phyloP scores from a whole-genome alignment of 768 basidiomycete genomes.

The Chalciporus sphaerocephalus region DNA sequence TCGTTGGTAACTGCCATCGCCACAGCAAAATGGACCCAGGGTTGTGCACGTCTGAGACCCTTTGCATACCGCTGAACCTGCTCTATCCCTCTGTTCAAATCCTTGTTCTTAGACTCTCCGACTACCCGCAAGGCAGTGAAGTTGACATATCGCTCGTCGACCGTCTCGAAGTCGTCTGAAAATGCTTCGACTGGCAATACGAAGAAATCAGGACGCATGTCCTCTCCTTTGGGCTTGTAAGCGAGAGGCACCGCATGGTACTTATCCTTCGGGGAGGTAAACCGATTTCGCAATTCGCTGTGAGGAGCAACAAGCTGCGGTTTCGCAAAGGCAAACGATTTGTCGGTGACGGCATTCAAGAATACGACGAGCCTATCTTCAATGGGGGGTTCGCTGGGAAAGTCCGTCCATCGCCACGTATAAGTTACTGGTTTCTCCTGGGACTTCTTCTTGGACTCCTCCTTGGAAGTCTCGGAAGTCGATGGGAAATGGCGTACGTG shows the following conservation, averaged over 20 bases:
- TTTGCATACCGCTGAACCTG: slow-evolving; percentile 6
- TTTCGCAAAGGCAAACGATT: neutral
- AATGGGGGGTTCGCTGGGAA: neutral
- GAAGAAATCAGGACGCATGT: slow-evolving; percentile 8
- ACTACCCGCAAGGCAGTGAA: slow-evolving; percentile 6
- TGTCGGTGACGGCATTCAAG: slow-evolving; percentile 2
- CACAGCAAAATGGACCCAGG: slow-evolving; percentile 10
- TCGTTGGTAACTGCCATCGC: slow-evolving; percentile 2
- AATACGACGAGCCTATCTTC: slow-evolving; percentile 4
- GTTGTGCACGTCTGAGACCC: slow-evolving; percentile 3
- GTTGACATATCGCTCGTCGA: slow-evolving; percentile 5
- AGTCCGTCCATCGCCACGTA: neutral
- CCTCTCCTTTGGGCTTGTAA: slow-evolving; percentile 2
- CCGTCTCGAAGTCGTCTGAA: neutral
- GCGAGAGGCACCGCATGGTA: neutral
- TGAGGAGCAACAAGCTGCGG: neutral
- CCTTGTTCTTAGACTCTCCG: slow-evolving; percentile 7
- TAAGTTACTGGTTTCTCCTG: neutral
- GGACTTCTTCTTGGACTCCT: neutral
- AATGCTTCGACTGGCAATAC: slow-evolving; percentile 15
- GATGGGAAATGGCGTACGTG: too few relatives aligned
- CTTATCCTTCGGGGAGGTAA: slow-evolving; percentile 3
- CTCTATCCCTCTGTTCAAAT: neutral
- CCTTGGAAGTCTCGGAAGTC: too few relatives aligned
- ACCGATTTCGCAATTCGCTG: neutral